Base-by-base conservation (phyloP, 805 yeast genomes). In the Kurtzmaniella fragi region DNA sequence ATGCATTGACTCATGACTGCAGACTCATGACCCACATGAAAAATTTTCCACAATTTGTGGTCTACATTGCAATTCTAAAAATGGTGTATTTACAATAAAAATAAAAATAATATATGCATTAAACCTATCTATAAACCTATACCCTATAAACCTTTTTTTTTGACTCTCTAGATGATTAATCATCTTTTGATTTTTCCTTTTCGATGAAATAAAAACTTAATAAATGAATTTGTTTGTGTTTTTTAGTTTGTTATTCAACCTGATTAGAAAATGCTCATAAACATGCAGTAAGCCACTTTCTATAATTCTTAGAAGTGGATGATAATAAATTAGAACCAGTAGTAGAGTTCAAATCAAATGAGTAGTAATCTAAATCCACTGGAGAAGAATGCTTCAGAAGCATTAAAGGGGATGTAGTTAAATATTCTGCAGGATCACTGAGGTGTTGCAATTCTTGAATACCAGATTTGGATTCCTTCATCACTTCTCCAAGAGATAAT, bases 261-360 rank as follows among this genome's bases (percentile, higher is more conserved):
- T n/a, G 14, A 29, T 13, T 9, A 29, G 6, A 15, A 33, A 34
- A 35, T 31, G 17, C 14, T 45, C 40, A 52, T 42, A 53, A 52
- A 39, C 59, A 57, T 36, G 60, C 67, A 35, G 65, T 61, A 49
- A 64, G 53, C 69, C 69, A 64, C 44, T 63, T 61, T 38, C 70
- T 53, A 47, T 64, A 64, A 48, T 64, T 64, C 40, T 62, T 64
- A 28, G 64, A 57, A 20, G 70, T 62, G 23, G 67, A 57, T 17
- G 38, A 13, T 13, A 28, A n/a, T 16, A 29, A 13, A 17, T n/a
- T 14, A 17, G 13, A n/a, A 11, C 12, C 6, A 34, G 17, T 37
- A 40, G 36, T 37, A 34, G 23, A 34, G 41, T n/a, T 43, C 44
- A 36, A 28, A 31, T 36, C 39, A 25, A 30, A 29, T 26, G 33